Conservation (phyloP, 768 basidiomycete genomes). For the Pleurotus pulmonarius region DNA sequence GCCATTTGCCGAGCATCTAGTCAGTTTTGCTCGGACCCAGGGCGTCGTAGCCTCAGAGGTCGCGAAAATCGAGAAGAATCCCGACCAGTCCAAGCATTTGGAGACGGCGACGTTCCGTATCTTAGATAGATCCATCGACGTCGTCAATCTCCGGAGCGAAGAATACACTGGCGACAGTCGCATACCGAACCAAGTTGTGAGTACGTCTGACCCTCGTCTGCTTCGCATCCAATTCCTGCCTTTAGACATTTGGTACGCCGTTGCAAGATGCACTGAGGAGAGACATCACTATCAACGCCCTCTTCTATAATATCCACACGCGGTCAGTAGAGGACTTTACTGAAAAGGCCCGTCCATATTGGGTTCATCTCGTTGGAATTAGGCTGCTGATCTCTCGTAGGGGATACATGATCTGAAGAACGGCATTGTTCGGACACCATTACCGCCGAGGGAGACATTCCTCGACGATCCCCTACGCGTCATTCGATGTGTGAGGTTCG, state of each 20-base stretch:
- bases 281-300: constrained; percentile 92
- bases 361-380: not conserved
- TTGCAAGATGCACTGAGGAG: constrained; percentile 85
- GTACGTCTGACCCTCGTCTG: constrained; percentile 21
- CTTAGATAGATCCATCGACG: constrained; percentile 80
- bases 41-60: constrained; percentile 55
- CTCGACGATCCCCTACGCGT: constrained; percentile 91
- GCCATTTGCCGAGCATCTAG: constrained; percentile 79
- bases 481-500: constrained; percentile 87
- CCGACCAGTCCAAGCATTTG: constrained; percentile 96
- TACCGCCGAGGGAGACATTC: constrained; percentile 86
- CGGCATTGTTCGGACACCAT: constrained; percentile 83
- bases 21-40: constrained; percentile 52
- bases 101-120: constrained; percentile 89
- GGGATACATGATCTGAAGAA: constrained; percentile 81
- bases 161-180: constrained; percentile 85
- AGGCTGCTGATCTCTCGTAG: constrained; percentile 28
- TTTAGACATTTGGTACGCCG: constrained; percentile 87
- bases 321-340: constrained; percentile 85
- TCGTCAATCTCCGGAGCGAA: constrained; percentile 92
- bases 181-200: constrained; percentile 84
- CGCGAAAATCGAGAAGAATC: constrained; percentile 87
- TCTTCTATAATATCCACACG: constrained; percentile 95
- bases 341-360: constrained; percentile 46
- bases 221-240: not conserved